These are phyloP conservation scores for Hanseniaspora occidentalis DNA, from an alignment of 805 yeast species.

Conservation along the genomic window DNA sequence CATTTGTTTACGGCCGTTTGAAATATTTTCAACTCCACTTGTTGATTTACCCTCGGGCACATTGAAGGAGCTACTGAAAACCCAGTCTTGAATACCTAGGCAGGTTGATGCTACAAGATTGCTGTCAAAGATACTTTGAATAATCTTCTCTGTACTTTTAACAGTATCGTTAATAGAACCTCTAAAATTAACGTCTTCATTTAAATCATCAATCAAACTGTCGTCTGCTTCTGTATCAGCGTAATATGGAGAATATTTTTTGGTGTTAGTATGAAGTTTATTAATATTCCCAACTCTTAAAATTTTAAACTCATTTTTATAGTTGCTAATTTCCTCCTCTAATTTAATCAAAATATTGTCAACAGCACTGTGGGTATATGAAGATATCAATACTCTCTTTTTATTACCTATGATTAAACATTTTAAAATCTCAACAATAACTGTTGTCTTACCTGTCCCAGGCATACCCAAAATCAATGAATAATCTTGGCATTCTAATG, in stretches of 20 bases:
- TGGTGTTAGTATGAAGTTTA: conserved; percentile 51
- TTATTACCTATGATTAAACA: conserved; percentile 40
- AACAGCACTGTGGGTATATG: conserved; percentile 92
- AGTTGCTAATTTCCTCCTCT: conserved; percentile 26
- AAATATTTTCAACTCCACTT: conserved; percentile 1
- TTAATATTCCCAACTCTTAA: conserved; percentile 54
- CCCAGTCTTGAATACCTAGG: conserved; percentile 55
- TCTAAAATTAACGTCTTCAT: too few relatives aligned
- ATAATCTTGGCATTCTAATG: conserved; percentile 57
- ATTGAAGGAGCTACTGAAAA: conserved; percentile 28
- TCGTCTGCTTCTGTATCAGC: conserved; percentile 28
- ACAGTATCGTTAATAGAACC: too few relatives aligned
- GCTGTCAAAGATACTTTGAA: conserved; percentile 34
- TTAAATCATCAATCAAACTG: conserved; percentile 21
- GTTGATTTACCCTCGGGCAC: conserved; percentile 9
- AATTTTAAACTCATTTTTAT: conserved; percentile 20
- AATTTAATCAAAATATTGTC: conserved; percentile 80
- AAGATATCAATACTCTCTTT: conserved; percentile 63
- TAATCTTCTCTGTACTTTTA: too few relatives aligned
- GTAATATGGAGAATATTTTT: conserved; percentile 36
- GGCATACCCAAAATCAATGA: conserved; percentile 91
- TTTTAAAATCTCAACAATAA: conserved; percentile 64
- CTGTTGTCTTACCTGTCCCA: conserved; percentile 92
- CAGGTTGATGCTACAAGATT: conserved; percentile 84
- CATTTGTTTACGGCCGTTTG: conserved; percentile 25